phyloP scores from a whole-genome alignment of 441 rosid species.

The Gossypium aridum region DNA sequence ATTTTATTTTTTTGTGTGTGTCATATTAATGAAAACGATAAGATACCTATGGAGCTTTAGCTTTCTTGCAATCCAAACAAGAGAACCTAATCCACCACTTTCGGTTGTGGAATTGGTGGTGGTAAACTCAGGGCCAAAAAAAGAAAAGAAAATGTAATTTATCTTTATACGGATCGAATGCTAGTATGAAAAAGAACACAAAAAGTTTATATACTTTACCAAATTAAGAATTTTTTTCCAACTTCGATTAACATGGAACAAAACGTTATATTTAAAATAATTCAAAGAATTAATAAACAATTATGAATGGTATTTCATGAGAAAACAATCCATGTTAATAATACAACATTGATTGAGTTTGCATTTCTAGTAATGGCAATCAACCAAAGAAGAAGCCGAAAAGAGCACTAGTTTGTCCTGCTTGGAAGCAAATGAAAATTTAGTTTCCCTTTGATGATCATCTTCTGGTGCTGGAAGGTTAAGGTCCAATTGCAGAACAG shows the following conservation, averaged over 20 bases:
- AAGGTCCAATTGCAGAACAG: conserved; percentile 26
- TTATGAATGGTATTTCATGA: conserved; percentile 13
- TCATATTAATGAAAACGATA: conserved; percentile 21
- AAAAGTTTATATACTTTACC: neutral
- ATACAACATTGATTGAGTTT: conserved; percentile 12
- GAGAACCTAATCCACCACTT: conserved; percentile 32
- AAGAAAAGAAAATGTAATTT: neutral
- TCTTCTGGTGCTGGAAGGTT: conserved; percentile 40
- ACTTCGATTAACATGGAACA: neutral
- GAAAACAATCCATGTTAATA: conserved; percentile 5
- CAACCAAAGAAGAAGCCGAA: conserved; percentile 28
- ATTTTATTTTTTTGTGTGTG: neutral
- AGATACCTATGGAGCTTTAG: conserved; percentile 9
- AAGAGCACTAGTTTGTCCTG: conserved; percentile 30
- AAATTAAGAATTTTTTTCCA: neutral
- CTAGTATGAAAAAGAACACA: neutral
- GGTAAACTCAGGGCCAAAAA: conserved; percentile 12
- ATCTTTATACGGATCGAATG: neutral
- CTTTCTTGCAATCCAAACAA: conserved; percentile 29
- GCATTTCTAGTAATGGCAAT: conserved; percentile 30
- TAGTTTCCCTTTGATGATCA: conserved; percentile 17
- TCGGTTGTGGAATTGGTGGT: conserved; percentile 17
- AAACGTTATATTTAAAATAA: neutral
- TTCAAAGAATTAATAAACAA: conserved; percentile 19
- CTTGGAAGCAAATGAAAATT: conserved; percentile 26